phyloP scores from a whole-genome alignment of 345 rosid genomes.

The Kernera saxatilis region DNA sequence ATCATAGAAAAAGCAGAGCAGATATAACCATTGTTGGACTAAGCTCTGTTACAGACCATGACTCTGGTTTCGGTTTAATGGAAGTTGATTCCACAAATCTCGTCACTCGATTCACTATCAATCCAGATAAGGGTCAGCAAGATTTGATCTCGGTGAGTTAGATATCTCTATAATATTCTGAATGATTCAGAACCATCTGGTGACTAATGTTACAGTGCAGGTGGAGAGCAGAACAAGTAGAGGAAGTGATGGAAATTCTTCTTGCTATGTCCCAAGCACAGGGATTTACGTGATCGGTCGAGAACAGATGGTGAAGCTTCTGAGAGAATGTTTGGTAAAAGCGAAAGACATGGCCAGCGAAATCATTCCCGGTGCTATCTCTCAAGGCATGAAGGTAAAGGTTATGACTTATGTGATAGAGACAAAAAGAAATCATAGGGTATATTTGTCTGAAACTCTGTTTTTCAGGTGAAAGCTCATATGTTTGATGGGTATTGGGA shows the following conservation, averaged over 20 bases:
- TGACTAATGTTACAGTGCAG: constrained; percentile 34
- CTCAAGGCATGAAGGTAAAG: constrained; percentile 67
- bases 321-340: constrained; percentile 42
- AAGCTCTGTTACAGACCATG: constrained; percentile 36
- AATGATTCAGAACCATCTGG: constrained; percentile 24
- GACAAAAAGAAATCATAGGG: not conserved
- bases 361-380: constrained; percentile 60
- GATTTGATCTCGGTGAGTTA: constrained; percentile 34
- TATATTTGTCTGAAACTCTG: not conserved
- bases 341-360: constrained; percentile 58
- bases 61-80: constrained; percentile 47
- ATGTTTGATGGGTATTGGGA: constrained; percentile 75
- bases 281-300: constrained; percentile 70
- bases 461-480: constrained; percentile 56
- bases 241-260: constrained; percentile 4
- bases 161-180: not conserved
- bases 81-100: constrained; percentile 44
- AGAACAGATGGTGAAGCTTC: constrained; percentile 49
- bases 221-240: constrained; percentile 22
- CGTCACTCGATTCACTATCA: constrained; percentile 37
- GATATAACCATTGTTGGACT: constrained; percentile 60
- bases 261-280: constrained; percentile 37
- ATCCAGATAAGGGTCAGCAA: constrained; percentile 23
- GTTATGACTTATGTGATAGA: not conserved
- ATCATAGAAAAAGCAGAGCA: constrained; percentile 46